Evolutionary conservation across 2,329 filamentous ascomycete genomes (phyloP), one percentile per base, ranked within the genome.

Genomic region (Lachnellula suecica): DNA sequence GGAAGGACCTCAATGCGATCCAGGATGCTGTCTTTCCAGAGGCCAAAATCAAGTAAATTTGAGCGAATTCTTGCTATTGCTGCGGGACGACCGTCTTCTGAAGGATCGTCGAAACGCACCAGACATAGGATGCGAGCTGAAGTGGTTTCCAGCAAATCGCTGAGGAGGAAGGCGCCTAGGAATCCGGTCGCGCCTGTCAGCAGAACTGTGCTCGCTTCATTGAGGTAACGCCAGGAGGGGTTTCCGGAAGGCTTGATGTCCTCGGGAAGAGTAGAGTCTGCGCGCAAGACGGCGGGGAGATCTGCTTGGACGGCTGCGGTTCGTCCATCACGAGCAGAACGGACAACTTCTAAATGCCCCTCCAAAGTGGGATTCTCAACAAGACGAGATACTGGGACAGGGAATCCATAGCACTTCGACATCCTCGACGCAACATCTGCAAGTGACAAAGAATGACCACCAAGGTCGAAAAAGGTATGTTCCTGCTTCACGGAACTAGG

Each of bases 121-220:
- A 95, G 83, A 19, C 96, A 78, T 54, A 81, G 83, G 13, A 82
- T 74, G 22, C 73, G 70, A 19, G 74, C 79, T 15, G 73, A 72
- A 15, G 76, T 75, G 22, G 85, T 76, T 46, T 81, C 79, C 1
- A 96, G 76, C 2, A 96, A 71, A 47, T 95, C 89, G 50, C 79
- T 79, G 27, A 95, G 74, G 7, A 96, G 75, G 64, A 91, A 95
- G 0, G 88, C 82, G 27, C 92, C 91, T 20, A 97, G 72, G 75
- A 96, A 97, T 2, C 91, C 92, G 3, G 91, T 97, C 2, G 88
- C 89, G 43, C 92, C 91, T 4, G 91, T 96, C 11, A 96, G 72
- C 68, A 97, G 87, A 7, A 94, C 77, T 0, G 86, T 90, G 35
- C 72, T 54, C 47, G 70, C 57, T 57, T 68, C 55, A n/a, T 64